A percentile compares a stretch with the other conserved stretches of the same genome.
Conservation (phyloP, 805 yeast species). For the Candida awuae region DNA sequence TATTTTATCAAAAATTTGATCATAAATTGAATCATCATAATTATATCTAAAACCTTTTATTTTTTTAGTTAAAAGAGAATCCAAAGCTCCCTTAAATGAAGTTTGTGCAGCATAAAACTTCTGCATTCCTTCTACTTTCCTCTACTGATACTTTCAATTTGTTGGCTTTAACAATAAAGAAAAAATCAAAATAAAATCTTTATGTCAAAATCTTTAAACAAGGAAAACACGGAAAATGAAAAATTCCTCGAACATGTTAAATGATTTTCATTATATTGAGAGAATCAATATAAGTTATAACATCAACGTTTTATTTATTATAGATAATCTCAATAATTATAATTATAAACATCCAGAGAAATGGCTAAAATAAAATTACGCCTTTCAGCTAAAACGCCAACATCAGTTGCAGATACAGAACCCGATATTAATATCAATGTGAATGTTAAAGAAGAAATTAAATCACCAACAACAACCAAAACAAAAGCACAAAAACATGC, state of each 20-base stretch:
- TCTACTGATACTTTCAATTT: too few relatives aligned
- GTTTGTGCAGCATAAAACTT: conserved; percentile 9
- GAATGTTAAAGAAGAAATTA: neutral
- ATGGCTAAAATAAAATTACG: conserved; percentile 8
- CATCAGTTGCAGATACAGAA: conserved; percentile 13
- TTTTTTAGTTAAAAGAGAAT: neutral
- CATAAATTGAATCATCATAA: conserved; percentile 16
- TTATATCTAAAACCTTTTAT: conserved; percentile 10
- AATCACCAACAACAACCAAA: conserved; percentile 20
- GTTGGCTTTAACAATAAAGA: too few relatives aligned
- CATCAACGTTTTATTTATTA: too few relatives aligned
- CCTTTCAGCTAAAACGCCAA: conserved; percentile 1
- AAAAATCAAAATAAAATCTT: too few relatives aligned
- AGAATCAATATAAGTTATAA: too few relatives aligned
- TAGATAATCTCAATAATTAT: too few relatives aligned
- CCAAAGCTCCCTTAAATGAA: conserved; percentile 6
- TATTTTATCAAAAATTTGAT: conserved; percentile 39
- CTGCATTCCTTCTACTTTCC: conserved; percentile 14
- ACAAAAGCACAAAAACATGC: conserved; percentile 23
- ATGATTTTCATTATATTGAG: too few relatives aligned
- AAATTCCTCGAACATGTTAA: too few relatives aligned
- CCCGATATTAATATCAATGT: neutral
- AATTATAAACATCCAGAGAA: neutral
- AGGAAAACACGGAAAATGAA: too few relatives aligned
- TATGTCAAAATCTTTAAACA: too few relatives aligned